These are phyloP conservation scores for Canna indica DNA, from an alignment of 176 grass and related monocot species.

Conservation along the genomic window DNA sequence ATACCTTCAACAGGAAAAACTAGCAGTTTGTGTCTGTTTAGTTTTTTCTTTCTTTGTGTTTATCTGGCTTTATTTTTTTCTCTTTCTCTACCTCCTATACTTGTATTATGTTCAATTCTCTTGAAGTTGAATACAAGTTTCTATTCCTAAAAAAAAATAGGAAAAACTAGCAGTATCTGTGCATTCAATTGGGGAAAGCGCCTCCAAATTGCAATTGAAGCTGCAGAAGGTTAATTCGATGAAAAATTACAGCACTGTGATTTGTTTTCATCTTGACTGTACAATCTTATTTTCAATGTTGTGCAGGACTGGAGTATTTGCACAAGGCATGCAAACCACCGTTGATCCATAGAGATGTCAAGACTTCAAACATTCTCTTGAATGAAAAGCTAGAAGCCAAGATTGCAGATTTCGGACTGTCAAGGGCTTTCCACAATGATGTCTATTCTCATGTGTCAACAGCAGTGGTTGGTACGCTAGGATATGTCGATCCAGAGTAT, in stretches of 20 bases:
- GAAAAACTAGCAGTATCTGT: not conserved
- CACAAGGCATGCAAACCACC: slow-evolving; percentile 23
- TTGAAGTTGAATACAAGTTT: too few species aligned
- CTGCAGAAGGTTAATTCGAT: slow-evolving; percentile 29
- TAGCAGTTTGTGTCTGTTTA: too few species aligned
- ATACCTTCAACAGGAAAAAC: not conserved
- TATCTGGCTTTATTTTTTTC: too few species aligned
- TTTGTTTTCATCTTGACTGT: too few species aligned
- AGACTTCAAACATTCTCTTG: slow-evolving; percentile 27
- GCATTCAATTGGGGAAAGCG: slow-evolving; percentile 25
- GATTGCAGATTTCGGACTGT: slow-evolving; percentile 29
- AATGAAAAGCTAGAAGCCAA: slow-evolving; percentile 22
- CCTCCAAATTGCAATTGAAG: slow-evolving; percentile 22
- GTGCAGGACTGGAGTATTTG: slow-evolving; percentile 29
- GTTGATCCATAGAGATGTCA: slow-evolving; percentile 36
- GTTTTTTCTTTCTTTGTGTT: too few species aligned
- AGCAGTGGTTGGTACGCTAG: slow-evolving; percentile 15
- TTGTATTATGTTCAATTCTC: too few species aligned
- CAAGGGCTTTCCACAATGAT: slow-evolving; percentile 16
- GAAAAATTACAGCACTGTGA: too few species aligned
- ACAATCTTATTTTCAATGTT: not conserved
- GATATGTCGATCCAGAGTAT: slow-evolving; percentile 33
- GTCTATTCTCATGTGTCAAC: not conserved
- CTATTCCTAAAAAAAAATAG: too few species aligned
- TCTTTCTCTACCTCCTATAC: too few species aligned